Conservation (phyloP, 306 rosid species). For the Alnus glutinosa region DNA sequence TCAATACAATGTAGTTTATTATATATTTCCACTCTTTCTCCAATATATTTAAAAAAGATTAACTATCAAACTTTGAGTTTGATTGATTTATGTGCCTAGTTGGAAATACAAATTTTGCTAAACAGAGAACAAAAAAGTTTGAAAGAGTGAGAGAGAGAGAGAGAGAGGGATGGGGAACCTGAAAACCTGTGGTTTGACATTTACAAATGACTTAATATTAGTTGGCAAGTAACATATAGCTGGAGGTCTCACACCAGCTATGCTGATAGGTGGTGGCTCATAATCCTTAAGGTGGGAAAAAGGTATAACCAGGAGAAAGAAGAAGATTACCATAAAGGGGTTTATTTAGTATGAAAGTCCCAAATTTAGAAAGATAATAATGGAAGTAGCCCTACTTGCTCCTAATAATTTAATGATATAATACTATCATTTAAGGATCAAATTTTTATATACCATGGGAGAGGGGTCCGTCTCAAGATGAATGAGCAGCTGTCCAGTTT, state of each 20-base stretch:
- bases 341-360: not conserved
- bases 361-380: not conserved
- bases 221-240: not conserved
- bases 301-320: not conserved
- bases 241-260: no score
- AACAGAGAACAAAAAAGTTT: no score
- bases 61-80: not conserved
- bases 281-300: not conserved
- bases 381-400: not conserved
- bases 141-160: no score
- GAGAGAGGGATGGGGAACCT: no score
- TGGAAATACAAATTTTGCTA: no score
- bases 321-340: not conserved
- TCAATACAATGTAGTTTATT: no score
- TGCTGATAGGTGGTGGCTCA: not conserved
- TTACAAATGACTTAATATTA: not conserved
- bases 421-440: not conserved
- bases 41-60: not conserved
- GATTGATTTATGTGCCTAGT: not conserved
- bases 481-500: no score
- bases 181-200: no score
- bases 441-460: not conserved
- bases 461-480: not conserved
- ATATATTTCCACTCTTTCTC: no score
- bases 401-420: not conserved